Evolutionary conservation across 1,139 yeast species (phyloP), one percentile per base, ranked within the genome.

Genomic region (Petasospora fabianii): DNA sequence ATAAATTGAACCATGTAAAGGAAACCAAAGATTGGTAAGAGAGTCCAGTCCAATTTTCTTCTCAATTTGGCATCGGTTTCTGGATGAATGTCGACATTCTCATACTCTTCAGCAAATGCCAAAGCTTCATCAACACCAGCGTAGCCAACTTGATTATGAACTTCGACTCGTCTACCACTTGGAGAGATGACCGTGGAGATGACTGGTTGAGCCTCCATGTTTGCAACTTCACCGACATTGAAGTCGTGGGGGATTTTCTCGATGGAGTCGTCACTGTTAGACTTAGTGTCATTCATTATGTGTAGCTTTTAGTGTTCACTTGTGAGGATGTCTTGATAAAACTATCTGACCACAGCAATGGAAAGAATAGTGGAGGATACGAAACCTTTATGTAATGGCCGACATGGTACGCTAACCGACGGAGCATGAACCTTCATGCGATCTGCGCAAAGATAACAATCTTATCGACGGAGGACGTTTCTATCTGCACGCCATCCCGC

Each of bases 1-100:
- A 71, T 55, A 48, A 66, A 70, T 48, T 69, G 75, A 14, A 69
- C 54, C 39, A 69, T 64, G 49, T 70, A 71, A 46, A 24, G 66
- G 39, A 35, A 32, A 14, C 42, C 41, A 14, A 40, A 36, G 22
- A 40, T 30, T 15, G 41, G 41, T 12, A 40, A 17, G 11, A 41
- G 13, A 1, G 38, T 34, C 34, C 38, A 36, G 27, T 41, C 44
- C 18, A 41, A 24, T 29, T 41, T 41, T 11, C 41, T 29, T 14
- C 41, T 24, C 10, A 41, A 32, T 27, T 32, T 41, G 6, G 24
- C 22, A 18, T 41, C 44, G 2, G 17, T 29, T n/a, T 36, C 44
- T 15, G 41, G 41, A 31, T 36, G 34, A 19, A 37, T 28, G 27
- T 34, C 44, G 12, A 36, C 39, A 17, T 24, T 24, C 15, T 34